A percentile compares a stretch with the other conserved stretches of the same genome.
phyloP scores from a whole-genome alignment of 768 basidiomycete genomes.

The Piloderma croceum region DNA sequence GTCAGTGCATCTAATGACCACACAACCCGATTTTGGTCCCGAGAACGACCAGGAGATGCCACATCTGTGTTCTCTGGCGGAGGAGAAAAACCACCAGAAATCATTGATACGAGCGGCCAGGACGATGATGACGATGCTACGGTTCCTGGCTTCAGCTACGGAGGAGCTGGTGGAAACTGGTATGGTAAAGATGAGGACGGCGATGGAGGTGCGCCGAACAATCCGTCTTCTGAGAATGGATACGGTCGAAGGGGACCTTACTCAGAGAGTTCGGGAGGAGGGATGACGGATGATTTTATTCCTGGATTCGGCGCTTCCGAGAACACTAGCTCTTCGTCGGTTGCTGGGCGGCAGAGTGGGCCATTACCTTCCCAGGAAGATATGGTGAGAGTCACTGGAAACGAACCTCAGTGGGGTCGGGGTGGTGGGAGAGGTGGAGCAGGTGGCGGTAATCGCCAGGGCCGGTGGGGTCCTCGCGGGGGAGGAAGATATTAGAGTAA shows the following conservation, averaged over 20 bases:
- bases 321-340: slow-evolving; percentile 20
- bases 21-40: slow-evolving; percentile 97
- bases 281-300: slow-evolving; percentile 51
- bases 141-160: slow-evolving; percentile 69
- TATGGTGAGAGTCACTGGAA: slow-evolving; percentile 31
- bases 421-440: slow-evolving; percentile 30
- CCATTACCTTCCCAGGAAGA: slow-evolving; percentile 50
- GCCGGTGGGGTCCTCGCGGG: slow-evolving; percentile 27
- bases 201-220: slow-evolving; percentile 8
- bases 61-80: slow-evolving; percentile 73
- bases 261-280: slow-evolving; percentile 18
- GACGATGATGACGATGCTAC: slow-evolving; percentile 73
- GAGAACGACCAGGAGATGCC: slow-evolving; percentile 82
- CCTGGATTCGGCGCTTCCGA: slow-evolving; percentile 54
- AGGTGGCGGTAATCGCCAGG: slow-evolving; percentile 28
- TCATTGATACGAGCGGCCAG: slow-evolving; percentile 47
- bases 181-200: slow-evolving; percentile 45
- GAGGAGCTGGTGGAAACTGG: slow-evolving; percentile 30
- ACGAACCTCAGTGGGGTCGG: slow-evolving; percentile 24
- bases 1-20: slow-evolving; percentile 96
- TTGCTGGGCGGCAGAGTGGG: slow-evolving; percentile 28
- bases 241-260: slow-evolving; percentile 23
- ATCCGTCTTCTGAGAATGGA: slow-evolving; percentile 17
- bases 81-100: slow-evolving; percentile 79
- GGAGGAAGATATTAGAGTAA: slow-evolving; percentile 15